Evolutionary conservation across 1,284 basidiomycete genomes (phyloP).

Genomic region (Pseudozyma sp.): DNA sequence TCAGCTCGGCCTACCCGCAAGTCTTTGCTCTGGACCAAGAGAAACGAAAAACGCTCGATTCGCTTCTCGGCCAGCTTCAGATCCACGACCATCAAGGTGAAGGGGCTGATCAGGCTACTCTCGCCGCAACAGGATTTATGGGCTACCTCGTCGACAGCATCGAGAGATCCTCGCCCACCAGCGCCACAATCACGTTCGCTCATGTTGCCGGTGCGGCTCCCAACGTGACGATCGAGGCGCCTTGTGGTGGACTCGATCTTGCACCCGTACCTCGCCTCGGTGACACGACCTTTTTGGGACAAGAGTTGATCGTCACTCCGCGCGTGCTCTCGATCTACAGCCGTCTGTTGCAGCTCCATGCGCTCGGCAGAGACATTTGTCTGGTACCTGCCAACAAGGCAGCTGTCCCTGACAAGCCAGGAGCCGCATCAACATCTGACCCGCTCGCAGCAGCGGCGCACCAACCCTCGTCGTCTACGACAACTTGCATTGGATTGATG

Average conservation of each 20-base stretch:
- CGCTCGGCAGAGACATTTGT: slow-evolving; percentile 63
- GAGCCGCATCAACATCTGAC: slow-evolving; percentile 36
- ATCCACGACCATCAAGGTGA: slow-evolving; percentile 59
- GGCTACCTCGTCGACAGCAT: slow-evolving; percentile 55
- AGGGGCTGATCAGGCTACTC: slow-evolving; percentile 18
- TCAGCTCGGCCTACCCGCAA: slow-evolving; percentile 64
- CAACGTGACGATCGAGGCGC: slow-evolving; percentile 35
- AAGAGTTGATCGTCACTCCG: slow-evolving; percentile 61
- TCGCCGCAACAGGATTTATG: slow-evolving; percentile 56
- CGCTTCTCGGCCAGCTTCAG: slow-evolving; percentile 56
- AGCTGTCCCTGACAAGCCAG: slow-evolving; percentile 19
- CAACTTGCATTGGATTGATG: slow-evolving; percentile 67
- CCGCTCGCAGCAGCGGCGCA: slow-evolving; percentile 34
- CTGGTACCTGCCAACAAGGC: slow-evolving; percentile 59
- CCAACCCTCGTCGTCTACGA: slow-evolving; percentile 68
- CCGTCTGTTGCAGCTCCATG: slow-evolving; percentile 68
- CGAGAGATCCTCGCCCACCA: slow-evolving; percentile 35
- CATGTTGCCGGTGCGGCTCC: slow-evolving; percentile 33
- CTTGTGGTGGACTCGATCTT: slow-evolving; percentile 61
- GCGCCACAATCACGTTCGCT: slow-evolving; percentile 56
- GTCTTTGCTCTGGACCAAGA: slow-evolving; percentile 54
- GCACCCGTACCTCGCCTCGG: slow-evolving; percentile 52
- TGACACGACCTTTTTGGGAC: slow-evolving; percentile 22
- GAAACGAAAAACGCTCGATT: slow-evolving; percentile 54
- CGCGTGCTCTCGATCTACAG: slow-evolving; percentile 65